These are phyloP conservation scores for Didymella exigua DNA, from an alignment of 2,329 filamentous ascomycete genomes.

Conservation along the genomic window DNA sequence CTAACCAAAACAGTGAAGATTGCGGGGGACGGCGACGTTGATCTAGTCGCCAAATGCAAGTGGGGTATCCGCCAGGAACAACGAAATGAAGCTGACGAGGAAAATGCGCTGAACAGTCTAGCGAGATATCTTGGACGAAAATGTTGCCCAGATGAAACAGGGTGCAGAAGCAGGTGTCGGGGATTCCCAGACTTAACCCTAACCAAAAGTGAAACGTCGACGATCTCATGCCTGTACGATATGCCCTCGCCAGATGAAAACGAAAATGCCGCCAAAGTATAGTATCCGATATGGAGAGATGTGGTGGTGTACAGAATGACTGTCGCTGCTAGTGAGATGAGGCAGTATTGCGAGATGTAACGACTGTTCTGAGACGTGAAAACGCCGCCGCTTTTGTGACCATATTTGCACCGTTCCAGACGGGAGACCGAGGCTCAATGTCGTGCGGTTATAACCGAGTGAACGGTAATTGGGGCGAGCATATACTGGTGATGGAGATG, in stretches of 20 bases:
- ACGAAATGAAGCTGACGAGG: conserved; percentile 33
- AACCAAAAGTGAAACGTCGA: conserved; percentile 13
- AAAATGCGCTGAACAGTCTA: conserved; percentile 35
- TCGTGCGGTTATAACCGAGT: conserved; percentile 44
- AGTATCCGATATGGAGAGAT: conserved; percentile 25
- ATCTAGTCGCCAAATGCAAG: conserved; percentile 44
- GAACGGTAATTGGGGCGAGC: conserved; percentile 28
- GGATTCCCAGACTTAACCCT: conserved; percentile 8
- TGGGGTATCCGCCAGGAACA: conserved; percentile 42
- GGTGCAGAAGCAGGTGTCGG: conserved; percentile 22
- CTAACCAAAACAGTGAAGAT: conserved; percentile 27
- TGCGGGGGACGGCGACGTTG: conserved; percentile 14
- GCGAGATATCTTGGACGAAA: conserved; percentile 40
- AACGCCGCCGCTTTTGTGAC: conserved; percentile 16
- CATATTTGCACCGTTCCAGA: conserved; percentile 43
- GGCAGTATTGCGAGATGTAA: conserved; percentile 29
- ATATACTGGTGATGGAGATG: conserved; percentile 25
- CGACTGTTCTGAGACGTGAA: conserved; percentile 31
- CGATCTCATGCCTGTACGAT: conserved; percentile 27
- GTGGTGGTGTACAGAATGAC: conserved; percentile 31
- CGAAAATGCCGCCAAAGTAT: conserved; percentile 35
- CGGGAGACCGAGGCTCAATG: conserved; percentile 40
- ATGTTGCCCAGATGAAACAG: conserved; percentile 26
- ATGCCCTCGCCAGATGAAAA: conserved; percentile 23
- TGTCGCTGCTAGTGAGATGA: conserved; percentile 29